Conservation (phyloP, 2,329 filamentous ascomycete genomes). For the Trichophyton rubrum region DNA sequence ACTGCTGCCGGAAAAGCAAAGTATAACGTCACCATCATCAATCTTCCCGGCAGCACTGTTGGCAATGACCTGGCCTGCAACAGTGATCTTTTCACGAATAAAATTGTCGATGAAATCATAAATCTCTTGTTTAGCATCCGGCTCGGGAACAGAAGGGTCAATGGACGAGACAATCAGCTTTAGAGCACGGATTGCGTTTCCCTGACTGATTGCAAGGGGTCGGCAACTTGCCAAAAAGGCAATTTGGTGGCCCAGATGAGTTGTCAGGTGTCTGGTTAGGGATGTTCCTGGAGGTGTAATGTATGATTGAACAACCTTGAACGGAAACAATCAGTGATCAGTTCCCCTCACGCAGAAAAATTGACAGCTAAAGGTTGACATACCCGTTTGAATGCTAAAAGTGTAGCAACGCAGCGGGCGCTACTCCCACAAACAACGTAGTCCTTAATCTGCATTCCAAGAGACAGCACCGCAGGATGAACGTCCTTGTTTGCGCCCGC, state of each 20-base stretch:
- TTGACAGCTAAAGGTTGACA: constrained; percentile 15
- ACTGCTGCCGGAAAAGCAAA: constrained; percentile 76
- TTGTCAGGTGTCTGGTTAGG: constrained; percentile 79
- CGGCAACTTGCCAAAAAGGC: constrained; percentile 86
- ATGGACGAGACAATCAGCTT: constrained; percentile 87
- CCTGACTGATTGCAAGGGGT: constrained; percentile 94
- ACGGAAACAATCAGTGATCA: constrained; percentile 4
- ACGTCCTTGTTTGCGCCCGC: constrained; percentile 57
- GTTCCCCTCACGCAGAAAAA: background rate
- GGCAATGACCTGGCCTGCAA: constrained; percentile 77
- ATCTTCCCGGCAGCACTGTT: constrained; percentile 64
- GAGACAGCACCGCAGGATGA: constrained; percentile 68
- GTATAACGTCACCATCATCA: constrained; percentile 62
- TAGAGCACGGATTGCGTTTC: constrained; percentile 87
- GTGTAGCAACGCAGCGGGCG: constrained; percentile 71
- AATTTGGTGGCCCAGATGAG: constrained; percentile 88
- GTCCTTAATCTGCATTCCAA: constrained; percentile 81
- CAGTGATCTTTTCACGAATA: constrained; percentile 76
- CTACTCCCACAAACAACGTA: constrained; percentile 85
- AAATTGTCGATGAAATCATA: constrained; percentile 76
- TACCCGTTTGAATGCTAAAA: constrained; percentile 81
- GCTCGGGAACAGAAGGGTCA: constrained; percentile 71
- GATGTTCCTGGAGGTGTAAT: constrained; percentile 74
- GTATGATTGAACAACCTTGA: constrained; percentile 74
- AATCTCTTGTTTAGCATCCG: constrained; percentile 66